phyloP scores from a whole-genome alignment of 1,139 yeast genomes.

The Trichomonascaceae sp. region DNA sequence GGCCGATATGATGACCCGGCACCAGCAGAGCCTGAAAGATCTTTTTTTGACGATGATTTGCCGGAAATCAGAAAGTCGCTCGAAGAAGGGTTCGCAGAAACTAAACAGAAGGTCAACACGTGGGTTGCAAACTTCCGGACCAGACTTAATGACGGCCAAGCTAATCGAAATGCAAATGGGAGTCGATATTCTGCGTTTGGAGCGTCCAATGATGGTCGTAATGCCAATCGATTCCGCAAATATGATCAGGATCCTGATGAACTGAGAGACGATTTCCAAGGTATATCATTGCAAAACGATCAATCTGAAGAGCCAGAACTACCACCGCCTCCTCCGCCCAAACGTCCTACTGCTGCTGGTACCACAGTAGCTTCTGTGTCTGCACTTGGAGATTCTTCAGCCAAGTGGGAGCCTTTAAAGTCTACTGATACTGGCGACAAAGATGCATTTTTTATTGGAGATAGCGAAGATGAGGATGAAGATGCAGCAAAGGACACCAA shows the following conservation, averaged over 20 bases:
- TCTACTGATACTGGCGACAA: conserved; percentile 44
- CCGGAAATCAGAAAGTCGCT: conserved; percentile 67
- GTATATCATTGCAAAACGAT: conserved; percentile 47
- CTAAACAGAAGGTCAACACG: conserved; percentile 66
- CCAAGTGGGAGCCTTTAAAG: conserved; percentile 59
- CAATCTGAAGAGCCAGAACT: conserved; percentile 35
- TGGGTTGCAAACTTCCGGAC: conserved; percentile 77
- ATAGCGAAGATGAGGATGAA: conserved; percentile 63
- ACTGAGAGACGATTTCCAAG: conserved; percentile 51
- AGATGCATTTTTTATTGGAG: conserved; percentile 73
- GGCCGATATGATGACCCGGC: conserved; percentile 26
- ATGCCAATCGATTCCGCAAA: conserved; percentile 10
- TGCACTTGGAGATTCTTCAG: conserved; percentile 27
- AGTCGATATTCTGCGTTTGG: conserved; percentile 21
- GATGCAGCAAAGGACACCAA: conserved; percentile 9
- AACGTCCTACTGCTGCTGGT: conserved; percentile 4
- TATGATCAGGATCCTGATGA: conserved; percentile 25
- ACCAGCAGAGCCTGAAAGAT: conserved; percentile 21
- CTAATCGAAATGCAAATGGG: conserved; percentile 10
- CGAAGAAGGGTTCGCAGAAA: conserved; percentile 76
- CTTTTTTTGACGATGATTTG: conserved; percentile 53
- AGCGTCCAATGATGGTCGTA: conserved; percentile 12
- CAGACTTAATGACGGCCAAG: conserved; percentile 40
- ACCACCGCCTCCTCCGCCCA: conserved; percentile 29
- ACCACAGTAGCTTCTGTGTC: conserved; percentile 18